Evolutionary conservation across 177 flowering plant species (phyloP).

Genomic region (Tripterygium wilfordii): DNA sequence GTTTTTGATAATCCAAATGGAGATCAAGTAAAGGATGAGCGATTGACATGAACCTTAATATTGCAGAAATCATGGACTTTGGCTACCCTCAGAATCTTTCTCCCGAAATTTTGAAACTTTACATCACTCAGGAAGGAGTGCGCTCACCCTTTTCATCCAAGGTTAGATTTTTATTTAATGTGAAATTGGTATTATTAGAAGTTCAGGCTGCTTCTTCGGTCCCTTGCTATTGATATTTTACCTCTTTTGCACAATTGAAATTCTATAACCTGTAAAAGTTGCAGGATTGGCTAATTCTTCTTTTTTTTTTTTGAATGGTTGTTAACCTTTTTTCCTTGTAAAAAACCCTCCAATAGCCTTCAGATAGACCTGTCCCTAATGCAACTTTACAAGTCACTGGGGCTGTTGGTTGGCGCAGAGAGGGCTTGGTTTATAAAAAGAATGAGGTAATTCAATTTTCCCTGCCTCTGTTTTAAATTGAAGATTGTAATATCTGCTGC

Average conservation of each 20-base stretch:
- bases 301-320: constrained; percentile 3
- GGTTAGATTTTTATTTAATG: constrained; percentile 31
- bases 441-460: constrained; percentile 61
- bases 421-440: constrained; percentile 92
- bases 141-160: constrained; percentile 96
- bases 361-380: constrained; percentile 94
- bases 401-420: constrained; percentile 99
- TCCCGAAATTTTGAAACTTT: constrained; percentile 92
- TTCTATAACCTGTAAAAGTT: no score
- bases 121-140: constrained; percentile 97
- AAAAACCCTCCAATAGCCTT: constrained; percentile 35
- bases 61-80: constrained; percentile 98
- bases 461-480: background rate
- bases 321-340: no score
- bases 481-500: background rate
- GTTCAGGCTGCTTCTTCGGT: background rate
- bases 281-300: no score
- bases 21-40: background rate
- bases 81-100: constrained; percentile 99
- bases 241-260: no score
- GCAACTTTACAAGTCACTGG: constrained; percentile 99
- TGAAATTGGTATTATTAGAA: no score
- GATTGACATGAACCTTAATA: background rate
- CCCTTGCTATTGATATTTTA: no score
- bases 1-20: no score